Evolutionary conservation across 2,329 filamentous ascomycete species (phyloP).

Genomic region (Ambrosiella cleistominuta): DNA sequence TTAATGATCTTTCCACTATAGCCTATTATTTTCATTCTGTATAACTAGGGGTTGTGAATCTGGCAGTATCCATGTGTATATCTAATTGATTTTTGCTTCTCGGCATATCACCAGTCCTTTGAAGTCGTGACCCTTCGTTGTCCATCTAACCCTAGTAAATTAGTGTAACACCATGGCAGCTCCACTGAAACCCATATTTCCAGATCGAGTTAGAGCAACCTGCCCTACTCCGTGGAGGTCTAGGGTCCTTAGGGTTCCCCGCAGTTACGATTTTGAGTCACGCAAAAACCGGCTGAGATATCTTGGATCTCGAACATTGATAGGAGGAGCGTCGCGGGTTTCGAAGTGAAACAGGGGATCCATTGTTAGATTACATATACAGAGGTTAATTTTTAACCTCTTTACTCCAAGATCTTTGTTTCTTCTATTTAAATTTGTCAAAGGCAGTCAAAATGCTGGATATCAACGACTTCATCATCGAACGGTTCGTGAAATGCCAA

Average conservation of each 20-base stretch:
- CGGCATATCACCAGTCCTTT: too few species aligned
- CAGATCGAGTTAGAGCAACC: not conserved
- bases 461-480: conserved; percentile 60
- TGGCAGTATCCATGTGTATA: too few species aligned
- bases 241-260: not conserved
- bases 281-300: not conserved
- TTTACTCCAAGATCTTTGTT: not conserved
- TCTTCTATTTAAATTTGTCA: not conserved
- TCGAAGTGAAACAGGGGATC: not conserved
- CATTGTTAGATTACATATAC: too few species aligned
- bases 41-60: too few species aligned
- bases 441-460: conserved; percentile 43
- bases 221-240: not conserved
- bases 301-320: not conserved
- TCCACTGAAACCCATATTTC: too few species aligned
- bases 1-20: too few species aligned
- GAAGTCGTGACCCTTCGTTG: too few species aligned
- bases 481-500: conserved; percentile 26
- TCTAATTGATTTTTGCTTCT: too few species aligned
- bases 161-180: too few species aligned
- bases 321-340: not conserved
- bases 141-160: too few species aligned
- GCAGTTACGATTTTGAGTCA: not conserved
- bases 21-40: too few species aligned
- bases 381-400: too few species aligned